Evolutionary conservation across 1,284 basidiomycete species (phyloP).

Genomic region (Erythrobasidium hasegawianum): DNA sequence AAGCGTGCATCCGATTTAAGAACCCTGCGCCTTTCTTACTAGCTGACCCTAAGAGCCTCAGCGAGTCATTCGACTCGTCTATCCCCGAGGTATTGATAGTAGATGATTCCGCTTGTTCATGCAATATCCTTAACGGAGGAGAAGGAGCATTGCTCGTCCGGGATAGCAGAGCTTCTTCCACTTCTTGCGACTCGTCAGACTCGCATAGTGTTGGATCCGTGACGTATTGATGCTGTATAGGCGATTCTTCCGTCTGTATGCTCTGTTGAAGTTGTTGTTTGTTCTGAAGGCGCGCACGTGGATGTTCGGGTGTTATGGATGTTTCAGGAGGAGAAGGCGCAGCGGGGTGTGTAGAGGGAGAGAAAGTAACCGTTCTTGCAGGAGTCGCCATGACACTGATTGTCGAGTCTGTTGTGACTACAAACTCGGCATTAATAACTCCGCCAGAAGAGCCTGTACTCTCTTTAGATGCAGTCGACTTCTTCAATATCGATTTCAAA

Average conservation of each 20-base stretch:
- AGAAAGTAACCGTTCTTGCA: slow-evolving; percentile 28
- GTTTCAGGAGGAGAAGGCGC: slow-evolving; percentile 22
- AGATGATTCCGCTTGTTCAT: slow-evolving; percentile 9
- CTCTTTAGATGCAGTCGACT: slow-evolving; percentile 21
- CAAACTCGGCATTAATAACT: background rate
- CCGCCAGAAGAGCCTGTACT: background rate
- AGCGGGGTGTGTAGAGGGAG: slow-evolving; percentile 19
- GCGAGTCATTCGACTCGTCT: slow-evolving; percentile 10
- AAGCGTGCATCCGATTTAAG: slow-evolving; percentile 21
- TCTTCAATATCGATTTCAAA: slow-evolving; percentile 33
- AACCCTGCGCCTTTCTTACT: slow-evolving; percentile 23
- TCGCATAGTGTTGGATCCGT: background rate
- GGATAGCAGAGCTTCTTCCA: slow-evolving; percentile 31
- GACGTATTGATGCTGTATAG: background rate
- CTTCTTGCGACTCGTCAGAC: slow-evolving; percentile 22
- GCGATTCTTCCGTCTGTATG: slow-evolving; percentile 3
- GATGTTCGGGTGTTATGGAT: slow-evolving; percentile 25
- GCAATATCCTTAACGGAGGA: slow-evolving; percentile 1
- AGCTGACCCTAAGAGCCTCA: slow-evolving; percentile 8
- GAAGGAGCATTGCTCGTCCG: slow-evolving; percentile 12
- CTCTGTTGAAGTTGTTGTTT: background rate
- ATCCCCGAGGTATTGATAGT: background rate
- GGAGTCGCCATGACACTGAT: background rate
- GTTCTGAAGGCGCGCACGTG: slow-evolving; percentile 11
- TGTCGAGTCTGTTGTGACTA: background rate